Evolutionary conservation across 257 asterid genomes (phyloP).

Genomic region (Mitragyna speciosa): DNA sequence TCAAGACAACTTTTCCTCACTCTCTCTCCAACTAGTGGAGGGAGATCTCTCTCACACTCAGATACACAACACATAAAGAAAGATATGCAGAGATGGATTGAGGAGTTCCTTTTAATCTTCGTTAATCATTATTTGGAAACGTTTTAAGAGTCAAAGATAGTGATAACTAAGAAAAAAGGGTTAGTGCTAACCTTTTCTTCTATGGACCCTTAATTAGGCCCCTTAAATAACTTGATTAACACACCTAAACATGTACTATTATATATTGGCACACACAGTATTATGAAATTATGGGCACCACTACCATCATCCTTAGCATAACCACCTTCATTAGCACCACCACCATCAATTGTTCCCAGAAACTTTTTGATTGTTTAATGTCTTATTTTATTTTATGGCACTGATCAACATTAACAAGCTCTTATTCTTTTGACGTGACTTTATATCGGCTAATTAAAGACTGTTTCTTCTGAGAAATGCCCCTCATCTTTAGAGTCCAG

Average conservation of each 20-base stretch:
- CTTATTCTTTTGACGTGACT: conserved; percentile 3
- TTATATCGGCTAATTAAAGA: background rate
- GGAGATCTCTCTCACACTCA: background rate
- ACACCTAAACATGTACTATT: background rate
- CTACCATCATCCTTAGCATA: conserved; percentile 22
- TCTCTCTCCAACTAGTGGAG: background rate
- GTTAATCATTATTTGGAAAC: background rate
- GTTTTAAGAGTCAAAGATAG: conserved; percentile 11
- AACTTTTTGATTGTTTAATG: background rate
- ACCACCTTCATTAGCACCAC: conserved; percentile 23
- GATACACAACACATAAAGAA: background rate
- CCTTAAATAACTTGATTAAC: conserved; percentile 7
- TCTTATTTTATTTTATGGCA: background rate
- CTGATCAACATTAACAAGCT: conserved; percentile 12
- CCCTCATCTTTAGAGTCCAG: background rate
- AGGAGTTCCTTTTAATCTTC: background rate
- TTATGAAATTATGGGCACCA: conserved; percentile 18
- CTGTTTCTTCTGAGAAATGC: background rate
- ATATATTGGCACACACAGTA: background rate
- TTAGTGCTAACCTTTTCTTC: background rate
- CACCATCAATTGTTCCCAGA: conserved; percentile 15
- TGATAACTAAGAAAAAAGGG: background rate
- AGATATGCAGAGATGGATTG: background rate
- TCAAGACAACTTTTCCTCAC: background rate
- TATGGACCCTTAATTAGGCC: background rate